Base-by-base conservation (phyloP, 2,329 filamentous ascomycete species). In the Dactylellina parvicollis region DNA sequence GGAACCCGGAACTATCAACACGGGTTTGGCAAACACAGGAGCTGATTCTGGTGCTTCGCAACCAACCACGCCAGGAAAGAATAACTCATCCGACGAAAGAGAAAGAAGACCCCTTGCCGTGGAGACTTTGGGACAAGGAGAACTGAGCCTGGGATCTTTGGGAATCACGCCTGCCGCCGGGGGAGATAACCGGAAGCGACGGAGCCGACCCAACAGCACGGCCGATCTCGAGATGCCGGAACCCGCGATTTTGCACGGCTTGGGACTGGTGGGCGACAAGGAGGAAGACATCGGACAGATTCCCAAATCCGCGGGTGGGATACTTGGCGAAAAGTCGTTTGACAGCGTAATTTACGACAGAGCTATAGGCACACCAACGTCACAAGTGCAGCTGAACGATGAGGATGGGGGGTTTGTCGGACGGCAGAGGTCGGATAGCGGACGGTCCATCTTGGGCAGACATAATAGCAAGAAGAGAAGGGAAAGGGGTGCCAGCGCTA, bases 131-230 rank as follows among this genome's bases (percentile, higher is more conserved):
- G 95, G 95, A 10, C 88, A 88, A 78, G 95, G 95, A 3, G 91
- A 97, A 78, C 83, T 99, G 50, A 96, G 92, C 80, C 85, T 98
- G 65, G 92, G 91, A 78, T 92, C 96, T 78, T 84, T 98, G 42
- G 94, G 94, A 32, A 91, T 98, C 62, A 57, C 62, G 12, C 28
- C 62, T n/a, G 34, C 52, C 22, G 70, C 18, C 10, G 32, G 30
- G 16, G 67, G 30, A 28, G 40, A 54, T 16, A 62, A 30, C 20
- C 40, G 70, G 1, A 69, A 69, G 14, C 24, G 62, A 64, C 55
- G 61, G 10, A 69, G 54, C 28, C 30, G 64, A 40, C 64, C 64
- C 12, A 69, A 49, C 18, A 69, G 64, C 38, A 46, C 67, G 10
- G 44, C 36, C n/a, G 60, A 60, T 34, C 16, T 66, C 30, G 60